Base-by-base conservation (phyloP, 2,329 filamentous ascomycete genomes). In the Bipolaris sorokiniana region DNA sequence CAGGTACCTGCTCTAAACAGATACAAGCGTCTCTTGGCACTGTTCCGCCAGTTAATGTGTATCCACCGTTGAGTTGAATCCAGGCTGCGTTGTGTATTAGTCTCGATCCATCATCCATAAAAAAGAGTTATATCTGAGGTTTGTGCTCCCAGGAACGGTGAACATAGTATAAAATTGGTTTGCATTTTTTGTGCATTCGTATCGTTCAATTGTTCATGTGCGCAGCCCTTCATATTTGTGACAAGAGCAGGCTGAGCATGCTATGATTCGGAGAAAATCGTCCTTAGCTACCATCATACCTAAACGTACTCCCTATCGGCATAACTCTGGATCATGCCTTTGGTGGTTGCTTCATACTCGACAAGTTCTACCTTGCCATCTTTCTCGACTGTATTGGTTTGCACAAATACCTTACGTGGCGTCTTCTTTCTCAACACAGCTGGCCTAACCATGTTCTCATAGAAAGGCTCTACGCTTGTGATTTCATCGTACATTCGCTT, bases 341-440 rank as follows among this genome's bases (percentile, higher is more conserved):
- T 85, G 6, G 88, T 80, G 5, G 86, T 90, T 1, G 92, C 84
- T 66, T 96, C 91, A 77, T 97, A 97, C 79, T 97, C 92, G 79
- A 88, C 90, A 76, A 97, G 78, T 55, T 90, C 91, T 1, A 77
- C 78, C 62, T 79, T 77, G 2, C 69, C 73, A 20, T 64, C 83
- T 42, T 59, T 61, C 60, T 89, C 86, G 54, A 88, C 84, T 0
- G 94, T 97, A 77, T 96, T 98, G 58, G 91, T 92, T 80, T 97
- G 93, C 51, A 97, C 92, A 79, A 96, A 97, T 42, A 97, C 89
- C 81, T 93, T 93, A 58, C 90, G 81, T n/a, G 90, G 90, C 77
- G 90, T 89, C 80, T 91, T 91, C 77, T 91, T 90, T 67, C 83
- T 82, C 40, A 94, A 77, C 22, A 94, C 90, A 58, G 90, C 84